These are phyloP conservation scores for Aspergillus thermomutatus DNA, from an alignment of 2,329 filamentous ascomycete species.

Conservation along the genomic window DNA sequence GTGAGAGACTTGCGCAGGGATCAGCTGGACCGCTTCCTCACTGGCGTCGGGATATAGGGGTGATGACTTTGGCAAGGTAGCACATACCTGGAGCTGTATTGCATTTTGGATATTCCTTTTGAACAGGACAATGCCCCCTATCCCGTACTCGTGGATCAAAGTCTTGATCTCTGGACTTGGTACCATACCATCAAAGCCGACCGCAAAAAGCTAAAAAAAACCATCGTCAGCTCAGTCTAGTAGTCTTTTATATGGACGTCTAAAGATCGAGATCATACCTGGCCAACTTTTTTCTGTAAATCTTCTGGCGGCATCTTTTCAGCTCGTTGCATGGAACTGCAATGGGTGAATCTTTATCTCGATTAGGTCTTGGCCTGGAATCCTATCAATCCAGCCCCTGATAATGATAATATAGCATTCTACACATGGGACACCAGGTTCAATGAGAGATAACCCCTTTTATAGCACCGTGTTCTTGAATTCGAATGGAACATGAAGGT, in stretches of 20 bases:
- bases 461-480: not conserved
- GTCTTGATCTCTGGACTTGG: conserved; percentile 42
- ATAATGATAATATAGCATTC: not conserved
- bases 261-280: conserved; percentile 21
- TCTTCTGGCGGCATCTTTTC: conserved; percentile 19
- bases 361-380: not conserved
- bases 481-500: not conserved
- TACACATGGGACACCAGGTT: not conserved
- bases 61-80: not conserved
- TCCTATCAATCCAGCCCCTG: not conserved
- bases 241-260: not conserved
- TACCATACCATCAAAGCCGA: conserved; percentile 41
- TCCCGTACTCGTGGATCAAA: conserved; percentile 39
- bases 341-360: not conserved
- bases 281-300: conserved; percentile 32
- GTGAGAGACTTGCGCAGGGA: conserved; percentile 25
- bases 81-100: conserved; percentile 34
- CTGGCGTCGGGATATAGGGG: not conserved
- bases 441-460: not conserved
- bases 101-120: conserved; percentile 40
- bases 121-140: conserved; percentile 44
- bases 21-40: not conserved
- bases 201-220: conserved; percentile 39
- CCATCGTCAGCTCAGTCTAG: not conserved
- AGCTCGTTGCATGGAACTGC: not conserved